phyloP scores from a whole-genome alignment of 2,329 filamentous ascomycete species.

The Sporothrix pallida region DNA sequence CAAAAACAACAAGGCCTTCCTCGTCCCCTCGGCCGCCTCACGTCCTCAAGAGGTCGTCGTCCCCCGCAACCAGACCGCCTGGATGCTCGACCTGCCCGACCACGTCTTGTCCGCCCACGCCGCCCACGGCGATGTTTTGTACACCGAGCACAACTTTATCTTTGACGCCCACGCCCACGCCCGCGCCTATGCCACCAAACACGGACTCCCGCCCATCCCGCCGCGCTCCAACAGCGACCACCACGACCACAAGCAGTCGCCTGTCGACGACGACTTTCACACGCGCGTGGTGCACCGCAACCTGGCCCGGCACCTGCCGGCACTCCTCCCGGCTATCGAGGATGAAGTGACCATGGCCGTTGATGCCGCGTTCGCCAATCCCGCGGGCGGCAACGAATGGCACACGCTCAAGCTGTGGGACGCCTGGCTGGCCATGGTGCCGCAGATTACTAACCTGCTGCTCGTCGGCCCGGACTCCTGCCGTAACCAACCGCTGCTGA shows the following conservation, averaged over 20 bases:
- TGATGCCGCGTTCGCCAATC: slow-evolving; percentile 43
- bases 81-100: slow-evolving; percentile 57
- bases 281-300: slow-evolving; percentile 53
- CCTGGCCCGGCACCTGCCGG: slow-evolving; percentile 50
- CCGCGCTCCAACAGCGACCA: not conserved
- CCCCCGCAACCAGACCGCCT: slow-evolving; percentile 51
- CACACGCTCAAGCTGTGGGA: slow-evolving; percentile 53
- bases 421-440: slow-evolving; percentile 51
- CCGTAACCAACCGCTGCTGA: slow-evolving; percentile 54
- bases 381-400: slow-evolving; percentile 42
- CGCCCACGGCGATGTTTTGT: slow-evolving; percentile 54
- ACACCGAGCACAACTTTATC: slow-evolving; percentile 52
- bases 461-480: slow-evolving; percentile 49
- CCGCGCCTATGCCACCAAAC: not conserved
- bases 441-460: slow-evolving; percentile 52
- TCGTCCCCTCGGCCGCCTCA: slow-evolving; percentile 50
- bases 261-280: slow-evolving; percentile 46
- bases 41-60: slow-evolving; percentile 53
- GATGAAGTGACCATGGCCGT: slow-evolving; percentile 49
- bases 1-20: slow-evolving; percentile 50
- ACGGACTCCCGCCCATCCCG: slow-evolving; percentile 9
- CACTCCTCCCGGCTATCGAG: slow-evolving; percentile 50
- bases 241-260: slow-evolving; percentile 4
- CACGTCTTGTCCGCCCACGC: slow-evolving; percentile 49
- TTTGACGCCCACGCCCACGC: slow-evolving; percentile 42